A percentile compares a stretch with the other conserved stretches of the same genome.
These are phyloP conservation scores for Lactarius pseudohatsudake DNA, from an alignment of 768 basidiomycete genomes.

Conservation along the genomic window DNA sequence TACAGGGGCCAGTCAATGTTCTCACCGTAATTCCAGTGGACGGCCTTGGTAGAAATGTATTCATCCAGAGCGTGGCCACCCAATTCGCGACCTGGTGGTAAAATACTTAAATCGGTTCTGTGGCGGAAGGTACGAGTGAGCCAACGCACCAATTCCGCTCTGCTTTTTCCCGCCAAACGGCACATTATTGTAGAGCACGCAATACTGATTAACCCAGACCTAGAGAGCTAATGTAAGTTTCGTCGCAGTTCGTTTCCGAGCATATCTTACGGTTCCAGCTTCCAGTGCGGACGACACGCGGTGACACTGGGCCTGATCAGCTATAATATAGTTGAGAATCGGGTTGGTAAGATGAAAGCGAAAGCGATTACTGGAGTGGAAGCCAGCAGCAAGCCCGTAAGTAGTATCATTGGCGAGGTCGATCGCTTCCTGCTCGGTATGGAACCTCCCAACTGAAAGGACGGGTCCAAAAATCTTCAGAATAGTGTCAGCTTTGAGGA, in stretches of 20 bases:
- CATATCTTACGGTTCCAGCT: slow-evolving; percentile 73
- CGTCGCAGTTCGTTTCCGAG: slow-evolving; percentile 2
- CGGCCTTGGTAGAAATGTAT: slow-evolving; percentile 78
- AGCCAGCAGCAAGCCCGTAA: slow-evolving; percentile 90
- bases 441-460: slow-evolving; percentile 77
- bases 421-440: slow-evolving; percentile 85
- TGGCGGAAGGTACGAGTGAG: background rate
- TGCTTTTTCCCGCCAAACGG: slow-evolving; percentile 97
- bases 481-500: background rate
- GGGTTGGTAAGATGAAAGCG: slow-evolving; percentile 4
- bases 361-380: slow-evolving; percentile 71
- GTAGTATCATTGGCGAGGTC: slow-evolving; percentile 80
- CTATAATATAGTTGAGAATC: slow-evolving; percentile 37
- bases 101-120: slow-evolving; percentile 2
- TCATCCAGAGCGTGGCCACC: slow-evolving; percentile 83
- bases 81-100: slow-evolving; percentile 70
- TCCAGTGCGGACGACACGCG: slow-evolving; percentile 82
- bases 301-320: slow-evolving; percentile 86
- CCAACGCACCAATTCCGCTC: slow-evolving; percentile 71
- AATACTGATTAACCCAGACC: slow-evolving; percentile 95
- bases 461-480: slow-evolving; percentile 93
- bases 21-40: slow-evolving; percentile 89
- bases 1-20: slow-evolving; percentile 76
- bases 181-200: slow-evolving; percentile 77
- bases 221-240: slow-evolving; percentile 33